Evolutionary conservation across 768 basidiomycete species (phyloP).

Genomic region (Boletus reticuloceps): DNA sequence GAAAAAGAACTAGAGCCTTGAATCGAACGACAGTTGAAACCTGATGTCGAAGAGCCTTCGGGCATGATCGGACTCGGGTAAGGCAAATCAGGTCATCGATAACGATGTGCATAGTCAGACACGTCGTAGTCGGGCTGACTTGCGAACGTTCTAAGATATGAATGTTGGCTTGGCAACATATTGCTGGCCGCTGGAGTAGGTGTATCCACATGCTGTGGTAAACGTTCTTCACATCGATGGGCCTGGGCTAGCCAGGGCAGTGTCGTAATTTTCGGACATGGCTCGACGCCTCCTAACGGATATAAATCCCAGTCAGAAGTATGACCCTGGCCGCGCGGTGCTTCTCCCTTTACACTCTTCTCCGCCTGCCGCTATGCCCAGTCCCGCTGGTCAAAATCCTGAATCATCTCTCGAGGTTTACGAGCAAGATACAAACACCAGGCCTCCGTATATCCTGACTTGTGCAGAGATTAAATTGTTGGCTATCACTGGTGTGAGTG

Average conservation of each 20-base stretch:
- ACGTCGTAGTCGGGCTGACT: too few relatives aligned
- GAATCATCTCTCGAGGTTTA: slow-evolving; percentile 23
- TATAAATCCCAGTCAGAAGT: not conserved
- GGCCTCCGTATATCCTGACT: slow-evolving; percentile 41
- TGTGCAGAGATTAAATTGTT: slow-evolving; percentile 56
- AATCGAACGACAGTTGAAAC: too few relatives aligned
- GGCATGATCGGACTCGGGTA: too few relatives aligned
- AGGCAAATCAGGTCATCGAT: too few relatives aligned
- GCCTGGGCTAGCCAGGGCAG: not conserved
- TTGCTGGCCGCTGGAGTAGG: too few relatives aligned
- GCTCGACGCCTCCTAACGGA: too few relatives aligned
- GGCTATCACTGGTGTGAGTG: slow-evolving; percentile 56
- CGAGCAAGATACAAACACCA: slow-evolving; percentile 27
- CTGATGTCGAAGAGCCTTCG: too few relatives aligned
- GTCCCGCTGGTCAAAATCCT: not conserved
- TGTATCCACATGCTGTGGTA: not conserved
- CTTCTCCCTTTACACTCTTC: not conserved
- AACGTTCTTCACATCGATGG: slow-evolving; percentile 19
- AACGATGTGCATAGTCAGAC: too few relatives aligned
- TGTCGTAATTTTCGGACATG: slow-evolving; percentile 1
- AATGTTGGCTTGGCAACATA: not conserved
- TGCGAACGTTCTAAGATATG: too few relatives aligned
- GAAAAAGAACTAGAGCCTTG: too few relatives aligned
- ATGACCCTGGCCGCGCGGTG: not conserved
- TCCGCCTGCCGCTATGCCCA: slow-evolving; percentile 9